Base-by-base conservation (phyloP, 768 basidiomycete genomes). In the Sarcomyxa edulis region DNA sequence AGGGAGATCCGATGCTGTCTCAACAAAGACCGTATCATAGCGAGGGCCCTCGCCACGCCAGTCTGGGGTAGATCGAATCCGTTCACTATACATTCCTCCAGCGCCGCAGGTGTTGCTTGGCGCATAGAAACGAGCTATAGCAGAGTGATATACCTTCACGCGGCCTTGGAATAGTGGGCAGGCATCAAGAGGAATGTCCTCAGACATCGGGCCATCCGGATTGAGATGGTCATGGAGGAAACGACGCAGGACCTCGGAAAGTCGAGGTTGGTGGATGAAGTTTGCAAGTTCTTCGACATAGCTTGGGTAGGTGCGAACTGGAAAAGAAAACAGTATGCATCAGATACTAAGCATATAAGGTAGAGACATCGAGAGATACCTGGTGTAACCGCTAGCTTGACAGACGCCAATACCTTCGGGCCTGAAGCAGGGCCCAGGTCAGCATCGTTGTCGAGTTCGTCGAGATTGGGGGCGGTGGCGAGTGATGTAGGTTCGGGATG, bases 21-120 rank as follows among this genome's bases (percentile, higher is more conserved):
- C 31, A 16, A 60, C 49, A 30, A 64, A 50, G 6, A 54, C 54
- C 5, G 45, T 50, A 38, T 65, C 60, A 40, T 51, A 36, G 5
- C 26, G n/a, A 22, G 49, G 28, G 18, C 12, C n/a, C n/a, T n/a
- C 42, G 1, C 45, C 44, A 16, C 42, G 39, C 51, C 52, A 63
- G 4, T 43, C 22, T 2, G 50, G 51, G 9, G 47, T 58, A 1
- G 53, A 42, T 0, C 52, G 52, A 35, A 64, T 63, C 2, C 40
- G 19, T 28, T 57, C 52, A 7, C 37, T 48, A 10, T 42, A 40
- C 48, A 58, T 48, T 15, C 53, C 50, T 18, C 46, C 30, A 30
- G 51, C n/a, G 3, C 50, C 44, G 16, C 48, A 52, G 5, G 39
- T 34, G 18, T 52, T 51, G 41, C 45, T 53, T n/a, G 53, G 55